Evolutionary conservation across 2,329 filamentous ascomycete genomes (phyloP).

Genomic region (Ascomycota sp.): DNA sequence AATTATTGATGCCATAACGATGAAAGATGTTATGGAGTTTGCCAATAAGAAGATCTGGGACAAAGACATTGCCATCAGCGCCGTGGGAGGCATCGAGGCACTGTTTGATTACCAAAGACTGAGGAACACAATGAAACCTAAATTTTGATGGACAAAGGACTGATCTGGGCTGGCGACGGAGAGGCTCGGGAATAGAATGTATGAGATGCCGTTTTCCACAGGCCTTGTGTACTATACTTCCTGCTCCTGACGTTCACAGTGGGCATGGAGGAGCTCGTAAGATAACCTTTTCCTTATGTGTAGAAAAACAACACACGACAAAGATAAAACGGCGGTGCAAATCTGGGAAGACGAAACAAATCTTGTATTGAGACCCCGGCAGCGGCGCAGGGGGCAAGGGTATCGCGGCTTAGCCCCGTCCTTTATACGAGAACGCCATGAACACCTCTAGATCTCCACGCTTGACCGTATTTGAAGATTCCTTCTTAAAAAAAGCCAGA

Average conservation of each 20-base stretch:
- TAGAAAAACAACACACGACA: not conserved
- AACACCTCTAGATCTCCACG: not conserved
- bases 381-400: not conserved
- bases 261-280: conserved; percentile 12
- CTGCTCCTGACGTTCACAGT: conserved; percentile 14
- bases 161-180: conserved; percentile 12
- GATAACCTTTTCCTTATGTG: conserved; percentile 4
- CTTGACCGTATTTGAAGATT: too few relatives aligned
- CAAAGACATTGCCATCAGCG: conserved; percentile 81
- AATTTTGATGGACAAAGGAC: conserved; percentile 25
- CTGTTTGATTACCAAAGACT: conserved; percentile 56
- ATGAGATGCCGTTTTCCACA: conserved; percentile 26
- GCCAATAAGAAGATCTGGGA: conserved; percentile 93
- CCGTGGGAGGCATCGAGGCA: conserved; percentile 81
- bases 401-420: not conserved
- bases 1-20: conserved; percentile 66
- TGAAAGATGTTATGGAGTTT: conserved; percentile 94
- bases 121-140: conserved; percentile 72
- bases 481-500: too few relatives aligned
- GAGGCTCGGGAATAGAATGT: conserved; percentile 30
- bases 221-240: conserved; percentile 32
- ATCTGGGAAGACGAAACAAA: too few relatives aligned
- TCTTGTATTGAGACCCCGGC: too few relatives aligned
- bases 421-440: not conserved
- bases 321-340: too few relatives aligned